Percentiles rank a stretch among this genome's conserved stretches.
Evolutionary conservation across 1,139 yeast species (phyloP).

Genomic region (Taphrina populina): DNA sequence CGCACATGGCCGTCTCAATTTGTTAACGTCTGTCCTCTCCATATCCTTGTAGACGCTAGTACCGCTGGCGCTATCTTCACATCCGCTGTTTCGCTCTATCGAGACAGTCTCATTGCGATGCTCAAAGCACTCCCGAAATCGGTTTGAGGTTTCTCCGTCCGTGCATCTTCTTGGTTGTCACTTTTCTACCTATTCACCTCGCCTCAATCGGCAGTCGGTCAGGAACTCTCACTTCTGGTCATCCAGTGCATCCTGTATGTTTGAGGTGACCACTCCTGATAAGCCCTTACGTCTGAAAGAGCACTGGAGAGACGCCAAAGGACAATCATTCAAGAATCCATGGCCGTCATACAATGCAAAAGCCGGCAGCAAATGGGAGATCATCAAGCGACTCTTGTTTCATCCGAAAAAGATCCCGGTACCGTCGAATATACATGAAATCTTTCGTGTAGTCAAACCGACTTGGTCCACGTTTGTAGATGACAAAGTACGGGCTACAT

Average conservation of each 20-base stretch:
- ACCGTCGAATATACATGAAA: slow-evolving; percentile 26
- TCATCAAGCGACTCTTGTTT: slow-evolving; percentile 7
- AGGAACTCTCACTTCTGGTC: background rate
- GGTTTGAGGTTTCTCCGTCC: no score
- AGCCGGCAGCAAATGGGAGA: slow-evolving; percentile 9
- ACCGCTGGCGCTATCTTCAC: no score
- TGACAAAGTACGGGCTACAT: slow-evolving; percentile 35
- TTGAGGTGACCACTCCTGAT: background rate
- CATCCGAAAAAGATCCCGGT: slow-evolving; percentile 26
- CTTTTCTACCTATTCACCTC: no score
- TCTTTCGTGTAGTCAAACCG: slow-evolving; percentile 14
- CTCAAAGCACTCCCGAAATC: no score
- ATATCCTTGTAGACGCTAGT: no score
- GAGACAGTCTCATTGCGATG: no score
- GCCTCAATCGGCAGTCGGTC: no score
- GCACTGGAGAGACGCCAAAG: slow-evolving; percentile 1
- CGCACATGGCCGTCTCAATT: no score
- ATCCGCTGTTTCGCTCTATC: no score
- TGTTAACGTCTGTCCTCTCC: no score
- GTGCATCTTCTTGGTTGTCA: no score
- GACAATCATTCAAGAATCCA: slow-evolving; percentile 15
- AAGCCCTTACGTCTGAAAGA: background rate
- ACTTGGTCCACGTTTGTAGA: slow-evolving; percentile 6
- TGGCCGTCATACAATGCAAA: slow-evolving; percentile 21
- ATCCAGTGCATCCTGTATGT: slow-evolving; percentile 17